Evolutionary conservation across 2,329 filamentous ascomycete species (phyloP), one percentile per base, ranked within the genome.

Genomic region (Colletotrichum gloeosporioides): DNA sequence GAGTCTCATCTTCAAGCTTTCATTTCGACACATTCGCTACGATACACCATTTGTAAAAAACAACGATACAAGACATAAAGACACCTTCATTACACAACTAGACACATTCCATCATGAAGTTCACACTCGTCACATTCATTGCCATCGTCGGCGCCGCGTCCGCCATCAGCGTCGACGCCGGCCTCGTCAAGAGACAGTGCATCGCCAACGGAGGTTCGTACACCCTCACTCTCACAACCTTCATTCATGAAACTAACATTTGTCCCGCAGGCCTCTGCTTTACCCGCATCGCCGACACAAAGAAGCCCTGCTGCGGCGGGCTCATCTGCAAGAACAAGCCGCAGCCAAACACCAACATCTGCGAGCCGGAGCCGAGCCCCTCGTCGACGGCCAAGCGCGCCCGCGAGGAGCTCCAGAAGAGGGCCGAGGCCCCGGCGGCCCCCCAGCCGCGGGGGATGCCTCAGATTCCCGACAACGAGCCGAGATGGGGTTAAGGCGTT

Each of bases 261-360:
- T 3, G 1, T n/a, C 6, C 6, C 25, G 1, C 29, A 75, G 72
- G 22, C 6, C 8, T 53, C 27, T 75, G 72, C 67, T 49, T 36
- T 34, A 71, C 67, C 68, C 71, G 67, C 27, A 65, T 44, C 44
- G 3, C 31, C 15, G 59, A 74, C 12, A 13, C 18, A 13, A 36
- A 53, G n/a, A 69, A 64, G 71, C 71, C 71, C 13, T 75, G 72
- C 72, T 75, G 72, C 34, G 68, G 61, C 59, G 67, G 61, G 32
- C 67, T 75, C n/a, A 3, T 71, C 49, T 75, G 72, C 68, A 44
- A 10, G 3, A 74, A 64, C 67, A 39, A 74, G 44, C 25, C 59
- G 1, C 6, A 10, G 34, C 49, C 44, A 57, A 70, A 70, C 57
- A 55, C 32, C 9, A 69, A 73, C 27, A 25, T 69, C 13, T 73